Conservation (phyloP, 1,284 basidiomycete genomes). For the Mycena citricolor region DNA sequence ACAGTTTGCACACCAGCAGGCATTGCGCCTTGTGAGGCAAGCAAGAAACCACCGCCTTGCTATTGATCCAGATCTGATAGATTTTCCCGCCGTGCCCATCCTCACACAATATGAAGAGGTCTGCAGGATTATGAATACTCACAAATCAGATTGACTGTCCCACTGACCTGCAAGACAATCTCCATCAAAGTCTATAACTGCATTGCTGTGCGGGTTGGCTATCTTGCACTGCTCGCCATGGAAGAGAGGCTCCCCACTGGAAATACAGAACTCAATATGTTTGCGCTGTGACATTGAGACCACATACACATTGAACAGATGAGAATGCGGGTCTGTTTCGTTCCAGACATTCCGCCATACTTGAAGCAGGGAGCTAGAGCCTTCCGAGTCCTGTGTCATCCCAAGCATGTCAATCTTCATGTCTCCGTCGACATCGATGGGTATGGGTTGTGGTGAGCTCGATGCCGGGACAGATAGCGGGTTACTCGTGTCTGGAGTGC, state of each 20-base stretch:
- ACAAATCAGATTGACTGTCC: neutral
- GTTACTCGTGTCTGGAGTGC: constrained; percentile 37
- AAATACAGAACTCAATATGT: too few relatives aligned
- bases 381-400: constrained; percentile 45
- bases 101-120: constrained; percentile 89
- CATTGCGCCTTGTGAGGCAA: constrained; percentile 69
- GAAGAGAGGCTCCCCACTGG: constrained; percentile 61
- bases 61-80: constrained; percentile 93
- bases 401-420: constrained; percentile 90
- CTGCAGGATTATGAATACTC: constrained; percentile 38
- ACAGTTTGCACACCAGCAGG: constrained; percentile 80
- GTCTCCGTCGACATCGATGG: constrained; percentile 84
- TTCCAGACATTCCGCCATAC: constrained; percentile 83
- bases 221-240: constrained; percentile 69
- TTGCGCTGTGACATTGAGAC: too few relatives aligned
- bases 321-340: constrained; percentile 45
- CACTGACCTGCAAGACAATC: constrained; percentile 88
- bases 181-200: constrained; percentile 93
- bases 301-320: constrained; percentile 63
- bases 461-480: constrained; percentile 64
- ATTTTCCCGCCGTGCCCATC: constrained; percentile 52
- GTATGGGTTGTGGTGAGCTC: constrained; percentile 75
- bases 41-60: constrained; percentile 72
- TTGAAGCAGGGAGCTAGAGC: constrained; percentile 44
- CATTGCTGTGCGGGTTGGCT: constrained; percentile 90